Evolutionary conservation across 139 green algal species (phyloP), one percentile per base, ranked within the genome.

Genomic region (Chlamydomonas incerta): DNA sequence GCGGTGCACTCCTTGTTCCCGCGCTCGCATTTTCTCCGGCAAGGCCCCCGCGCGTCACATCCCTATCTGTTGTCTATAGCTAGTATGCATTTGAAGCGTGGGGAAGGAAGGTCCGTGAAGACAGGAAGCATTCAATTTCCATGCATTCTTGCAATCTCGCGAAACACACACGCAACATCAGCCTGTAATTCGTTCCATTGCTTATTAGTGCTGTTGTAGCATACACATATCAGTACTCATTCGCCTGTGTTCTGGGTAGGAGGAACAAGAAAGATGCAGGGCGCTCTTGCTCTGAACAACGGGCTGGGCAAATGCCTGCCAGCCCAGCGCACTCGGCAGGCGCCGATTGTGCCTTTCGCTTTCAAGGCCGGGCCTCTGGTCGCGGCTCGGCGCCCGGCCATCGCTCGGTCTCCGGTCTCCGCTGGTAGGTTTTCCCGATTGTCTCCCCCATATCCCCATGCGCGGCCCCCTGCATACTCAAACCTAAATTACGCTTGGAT

Each of bases 181-280:
- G n/a, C n/a, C n/a, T n/a, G n/a, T n/a, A n/a, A n/a, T n/a, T n/a
- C n/a, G n/a, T n/a, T n/a, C n/a, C n/a, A n/a, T n/a, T n/a, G n/a
- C n/a, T n/a, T n/a, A n/a, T n/a, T n/a, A n/a, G n/a, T n/a, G n/a
- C n/a, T n/a, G n/a, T n/a, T n/a, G n/a, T n/a, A n/a, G n/a, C n/a
- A n/a, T n/a, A n/a, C n/a, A n/a, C n/a, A n/a, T n/a, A n/a, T n/a
- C n/a, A n/a, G n/a, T n/a, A n/a, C n/a, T n/a, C n/a, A n/a, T n/a
- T n/a, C n/a, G n/a, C n/a, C n/a, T n/a, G 34, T 10, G 46, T 33
- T 47, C 41, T 21, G 68, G 50, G 74, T 81, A 81, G 74, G 74
- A 69, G 52, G 13, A 4, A 21, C 6, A 81, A 31, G 13, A 68
- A 68, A 8, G 37, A 82, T 82, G 74, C 74, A 82, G 26, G 58